phyloP scores from a whole-genome alignment of 1,284 basidiomycete species.

The Cryptococcus wingfieldii region DNA sequence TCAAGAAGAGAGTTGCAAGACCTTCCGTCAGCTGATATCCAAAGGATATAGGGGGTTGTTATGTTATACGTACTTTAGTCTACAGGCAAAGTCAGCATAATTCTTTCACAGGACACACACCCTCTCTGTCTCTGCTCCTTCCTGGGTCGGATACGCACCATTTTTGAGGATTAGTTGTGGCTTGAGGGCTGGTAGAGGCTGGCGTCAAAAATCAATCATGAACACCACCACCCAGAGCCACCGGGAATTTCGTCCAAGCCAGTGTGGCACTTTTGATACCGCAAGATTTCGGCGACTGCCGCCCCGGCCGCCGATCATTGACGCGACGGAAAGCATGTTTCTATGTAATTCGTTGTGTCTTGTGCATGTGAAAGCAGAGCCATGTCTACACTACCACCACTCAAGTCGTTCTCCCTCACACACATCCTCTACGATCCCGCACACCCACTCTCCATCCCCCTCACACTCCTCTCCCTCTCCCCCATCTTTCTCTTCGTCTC shows the following conservation, averaged over 20 bases:
- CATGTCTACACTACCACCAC: slow-evolving; percentile 18
- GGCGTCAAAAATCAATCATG: too few relatives aligned
- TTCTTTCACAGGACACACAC: not conserved
- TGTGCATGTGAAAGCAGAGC: too few relatives aligned
- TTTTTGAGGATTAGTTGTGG: slow-evolving; percentile 18
- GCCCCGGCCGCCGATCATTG: too few relatives aligned
- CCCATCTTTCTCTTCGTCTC: slow-evolving; percentile 50
- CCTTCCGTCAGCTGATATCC: slow-evolving; percentile 45
- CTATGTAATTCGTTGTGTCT: too few relatives aligned
- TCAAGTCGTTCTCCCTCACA: slow-evolving; percentile 43
- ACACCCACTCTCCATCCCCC: slow-evolving; percentile 38
- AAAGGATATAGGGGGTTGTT: not conserved
- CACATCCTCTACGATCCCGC: slow-evolving; percentile 43
- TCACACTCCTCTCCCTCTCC: slow-evolving; percentile 44
- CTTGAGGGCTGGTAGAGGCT: too few relatives aligned
- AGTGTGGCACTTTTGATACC: too few relatives aligned
- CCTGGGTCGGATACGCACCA: slow-evolving; percentile 28
- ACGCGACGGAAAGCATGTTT: too few relatives aligned
- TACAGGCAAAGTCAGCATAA: slow-evolving; percentile 9
- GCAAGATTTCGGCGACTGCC: too few relatives aligned
- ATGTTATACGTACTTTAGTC: slow-evolving; percentile 32
- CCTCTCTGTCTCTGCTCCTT: not conserved
- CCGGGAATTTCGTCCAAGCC: too few relatives aligned
- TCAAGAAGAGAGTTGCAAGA: slow-evolving; percentile 35
- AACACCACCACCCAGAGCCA: too few relatives aligned